These are phyloP conservation scores for Alternaria angustiovoidea DNA, from an alignment of 2,329 filamentous ascomycete genomes.

Conservation along the genomic window DNA sequence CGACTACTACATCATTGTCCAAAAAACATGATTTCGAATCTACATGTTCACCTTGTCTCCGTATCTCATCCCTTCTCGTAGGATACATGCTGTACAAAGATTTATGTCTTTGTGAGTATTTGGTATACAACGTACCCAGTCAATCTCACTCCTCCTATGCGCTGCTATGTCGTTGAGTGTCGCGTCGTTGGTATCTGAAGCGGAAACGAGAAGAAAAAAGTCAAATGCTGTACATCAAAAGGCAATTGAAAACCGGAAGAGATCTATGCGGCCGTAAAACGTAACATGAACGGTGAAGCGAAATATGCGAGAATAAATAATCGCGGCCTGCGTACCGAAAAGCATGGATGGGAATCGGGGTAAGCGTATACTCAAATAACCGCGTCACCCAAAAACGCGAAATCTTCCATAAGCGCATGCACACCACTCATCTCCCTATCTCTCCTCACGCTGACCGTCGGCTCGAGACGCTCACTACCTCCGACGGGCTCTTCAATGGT, in stretches of 20 bases:
- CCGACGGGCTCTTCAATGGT: conserved; percentile 33
- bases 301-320: neutral
- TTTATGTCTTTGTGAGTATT: neutral
- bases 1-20: neutral
- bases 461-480: neutral
- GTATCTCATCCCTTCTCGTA: neutral
- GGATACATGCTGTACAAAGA: neutral
- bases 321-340: neutral
- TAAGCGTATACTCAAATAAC: conserved; percentile 30
- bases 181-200: conserved; percentile 1
- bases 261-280: neutral
- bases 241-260: neutral
- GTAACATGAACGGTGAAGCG: neutral
- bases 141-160: neutral
- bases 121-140: neutral
- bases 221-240: conserved; percentile 6
- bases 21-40: neutral
- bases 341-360: neutral
- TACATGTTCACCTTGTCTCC: neutral
- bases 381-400: conserved; percentile 43
- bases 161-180: conserved; percentile 1
- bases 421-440: conserved; percentile 36
- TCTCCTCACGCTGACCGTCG: conserved; percentile 23
- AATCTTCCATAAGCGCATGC: conserved; percentile 42
- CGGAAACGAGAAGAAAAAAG: neutral